Evolutionary conservation across 495 filamentous ascomycete genomes (phyloP), one percentile per base, ranked within the genome.

Genomic region (Penicillium atrosanguineum): DNA sequence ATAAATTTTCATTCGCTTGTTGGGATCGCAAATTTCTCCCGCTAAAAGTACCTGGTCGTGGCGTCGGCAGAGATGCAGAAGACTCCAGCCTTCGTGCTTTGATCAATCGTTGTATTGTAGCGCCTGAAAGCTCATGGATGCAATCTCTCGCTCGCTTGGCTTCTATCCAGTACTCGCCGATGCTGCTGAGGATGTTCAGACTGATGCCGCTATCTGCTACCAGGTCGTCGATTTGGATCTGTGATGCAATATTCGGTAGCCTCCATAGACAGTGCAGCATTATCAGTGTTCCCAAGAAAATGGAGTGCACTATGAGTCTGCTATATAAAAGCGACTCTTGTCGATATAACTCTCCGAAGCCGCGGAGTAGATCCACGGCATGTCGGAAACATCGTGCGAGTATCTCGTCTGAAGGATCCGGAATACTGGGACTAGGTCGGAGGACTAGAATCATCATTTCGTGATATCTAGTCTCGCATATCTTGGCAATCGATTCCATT

Each of bases 91-190:
- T 16, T 39, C 64, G 65, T n/a, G 51, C 61, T 42, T 58, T 69
- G 20, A 75, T 46, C 15, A 77, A 53, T 34, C 71, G 63, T 28
- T 71, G 71, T 12, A 76, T 60, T 4, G 71, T 76, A 7, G 65
- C 65, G 16, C 60, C 55, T 1, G 69, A 73, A 44, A 77, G 42
- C 28, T 78, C 69, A 28, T 74, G 68, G 25, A 78, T 62, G 19
- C 73, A 71, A 46, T 79, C 74, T 7, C 76, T 62, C 1, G 72
- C 73, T 31, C 72, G 50, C 44, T 69, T 69, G 11, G 76, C 74
- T 47, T 74, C 72, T 5, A 60, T 51, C 73, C 75, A 79, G 55
- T 78, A 67, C 25, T 79, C 75, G 9, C 72, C 76, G 18, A 75
- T 71, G 20, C 73, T 73, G 53, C 75, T 76, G 12, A 79, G 68